Evolutionary conservation across 441 rosid genomes (phyloP).

Genomic region (Pelargonium australe): DNA sequence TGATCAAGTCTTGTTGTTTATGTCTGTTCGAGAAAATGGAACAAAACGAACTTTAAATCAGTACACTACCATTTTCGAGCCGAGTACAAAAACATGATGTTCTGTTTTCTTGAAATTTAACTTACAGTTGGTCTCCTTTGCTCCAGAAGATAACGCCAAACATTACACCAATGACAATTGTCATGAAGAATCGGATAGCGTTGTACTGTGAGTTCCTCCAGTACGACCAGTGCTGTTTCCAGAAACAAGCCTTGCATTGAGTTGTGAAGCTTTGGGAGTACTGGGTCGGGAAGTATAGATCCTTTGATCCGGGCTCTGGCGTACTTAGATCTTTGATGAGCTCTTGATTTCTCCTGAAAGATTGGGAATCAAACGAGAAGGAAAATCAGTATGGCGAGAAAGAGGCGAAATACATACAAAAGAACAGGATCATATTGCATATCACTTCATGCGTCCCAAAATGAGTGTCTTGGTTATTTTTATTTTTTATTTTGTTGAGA

Average conservation of each 20-base stretch:
- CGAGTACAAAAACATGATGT: conserved; percentile 12
- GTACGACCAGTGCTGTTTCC: conserved; percentile 80
- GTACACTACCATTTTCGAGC: neutral
- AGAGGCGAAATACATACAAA: neutral
- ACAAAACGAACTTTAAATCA: neutral
- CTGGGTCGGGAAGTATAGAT: conserved; percentile 49
- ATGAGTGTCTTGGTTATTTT: neutral
- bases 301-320: conserved; percentile 54
- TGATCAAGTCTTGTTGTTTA: conserved; percentile 46
- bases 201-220: conserved; percentile 79
- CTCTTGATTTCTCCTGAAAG: conserved; percentile 63
- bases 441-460: conserved; percentile 28
- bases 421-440: conserved; percentile 21
- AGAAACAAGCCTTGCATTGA: conserved; percentile 69
- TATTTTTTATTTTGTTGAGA: no score
- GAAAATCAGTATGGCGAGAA: neutral
- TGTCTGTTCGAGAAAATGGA: conserved; percentile 17
- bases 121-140: conserved; percentile 58
- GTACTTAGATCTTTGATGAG: conserved; percentile 49
- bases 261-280: conserved; percentile 53
- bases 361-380: neutral
- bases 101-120: conserved; percentile 7
- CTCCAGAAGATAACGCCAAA: conserved; percentile 77
- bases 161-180: conserved; percentile 50
- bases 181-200: conserved; percentile 62